Evolutionary conservation across 306 rosid species (phyloP).

Genomic region (Clitoria ternatea): DNA sequence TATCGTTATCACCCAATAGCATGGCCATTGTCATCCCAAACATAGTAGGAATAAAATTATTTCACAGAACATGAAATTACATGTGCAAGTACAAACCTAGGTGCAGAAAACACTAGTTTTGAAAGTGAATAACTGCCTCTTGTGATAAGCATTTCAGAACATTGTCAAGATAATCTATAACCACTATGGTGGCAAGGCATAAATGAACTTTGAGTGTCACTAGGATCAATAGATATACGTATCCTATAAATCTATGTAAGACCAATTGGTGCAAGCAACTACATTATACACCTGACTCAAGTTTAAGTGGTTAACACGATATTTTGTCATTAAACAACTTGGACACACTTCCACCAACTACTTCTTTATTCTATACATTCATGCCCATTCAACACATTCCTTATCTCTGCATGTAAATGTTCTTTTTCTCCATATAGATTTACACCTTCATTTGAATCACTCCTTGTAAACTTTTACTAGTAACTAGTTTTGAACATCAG

Average conservation of each 20-base stretch:
- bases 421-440: neutral
- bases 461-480: neutral
- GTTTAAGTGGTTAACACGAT: neutral
- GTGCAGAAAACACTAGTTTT: slow-evolving; percentile 5
- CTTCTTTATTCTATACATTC: neutral
- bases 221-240: neutral
- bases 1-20: slow-evolving; percentile 6
- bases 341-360: slow-evolving; percentile 15
- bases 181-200: neutral
- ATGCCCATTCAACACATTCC: slow-evolving; percentile 2
- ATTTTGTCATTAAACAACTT: neutral
- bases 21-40: slow-evolving; percentile 1
- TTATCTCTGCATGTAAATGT: neutral
- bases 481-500: neutral
- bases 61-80: neutral
- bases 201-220: slow-evolving; percentile 5
- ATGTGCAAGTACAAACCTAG: neutral
- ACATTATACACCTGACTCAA: neutral
- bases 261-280: slow-evolving; percentile 6
- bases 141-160: slow-evolving; percentile 14
- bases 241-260: neutral
- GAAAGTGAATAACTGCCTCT: slow-evolving; percentile 5
- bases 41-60: neutral
- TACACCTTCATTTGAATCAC: neutral
- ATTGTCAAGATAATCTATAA: slow-evolving; percentile 8